Evolutionary conservation across 106 monocot species (phyloP), one percentile per base, ranked within the genome.

Genomic region (Xerophyta viscosa): DNA sequence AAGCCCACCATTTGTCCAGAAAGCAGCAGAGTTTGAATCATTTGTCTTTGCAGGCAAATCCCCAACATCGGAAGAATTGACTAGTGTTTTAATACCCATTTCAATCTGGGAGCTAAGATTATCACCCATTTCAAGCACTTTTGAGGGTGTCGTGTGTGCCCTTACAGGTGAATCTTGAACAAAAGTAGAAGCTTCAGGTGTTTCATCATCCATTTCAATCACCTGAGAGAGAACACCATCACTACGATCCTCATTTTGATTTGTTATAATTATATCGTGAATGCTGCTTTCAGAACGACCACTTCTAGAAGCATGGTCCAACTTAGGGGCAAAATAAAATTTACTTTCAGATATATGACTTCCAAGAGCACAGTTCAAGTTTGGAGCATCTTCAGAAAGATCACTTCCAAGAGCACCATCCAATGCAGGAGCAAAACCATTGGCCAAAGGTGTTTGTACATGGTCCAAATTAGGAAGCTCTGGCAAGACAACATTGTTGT

Each of bases 1-100:
- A 67, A 99, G 90, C 8, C 81, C 70, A 60, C 79, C 98, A 75
- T 99, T 99, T 44, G 90, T 90, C 98, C 90, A 90, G 28, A 90
- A 66, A 24, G 58, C 67, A 47, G 70, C 41, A 20, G 77, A 66
- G 55, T 78, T 53, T 17, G 56, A 26, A 25, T 29, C 52, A 61
- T 47, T 36, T 52, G 19, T 33, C 27, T 59, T 56, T 61, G 24
- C 21, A 10, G 72, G 52, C 56, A n/a, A 49, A 57, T 29, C 23
- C 41, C 51, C 53, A 55, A 23, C 27, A 20, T 46, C 31, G 5
- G 36, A 48, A 37, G 22, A 37, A 27, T 53, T 44, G 39, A 39
- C 39, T 39, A n/a, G n/a, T 39, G 15, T 10, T 39, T 7, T 7
- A 10, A 39, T 39, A 12, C 39, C 15, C 39, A 7, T 39, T 1